Base-by-base conservation (phyloP, 1,139 yeast species). In the Yamadazyma mexicana region DNA sequence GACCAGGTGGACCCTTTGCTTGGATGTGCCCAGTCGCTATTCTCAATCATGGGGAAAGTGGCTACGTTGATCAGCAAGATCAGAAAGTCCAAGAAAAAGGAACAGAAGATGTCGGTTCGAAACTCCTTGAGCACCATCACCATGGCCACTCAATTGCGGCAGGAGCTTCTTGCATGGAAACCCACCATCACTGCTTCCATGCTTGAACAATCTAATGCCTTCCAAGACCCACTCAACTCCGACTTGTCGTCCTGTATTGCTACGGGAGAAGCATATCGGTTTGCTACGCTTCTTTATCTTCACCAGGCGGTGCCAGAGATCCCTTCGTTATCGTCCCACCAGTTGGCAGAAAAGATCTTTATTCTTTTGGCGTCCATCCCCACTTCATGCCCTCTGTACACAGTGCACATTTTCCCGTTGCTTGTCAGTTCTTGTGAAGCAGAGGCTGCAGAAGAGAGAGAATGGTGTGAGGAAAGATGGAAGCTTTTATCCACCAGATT, bases 241-340 rank as follows among this genome's bases (percentile, higher is more conserved):
- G 87, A 81, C 51, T 55, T 79, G 17, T 62, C 81, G 5, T 74
- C 83, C 10, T 78, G 84, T 45, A 66, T 82, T 24, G 78, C 86
- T 2, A 81, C 87, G 0, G 87, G 87, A 1, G 87, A 81, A 52
- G 82, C 87, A 0, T 82, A 81, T 55, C 56, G 85, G 35, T 78
- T 69, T 54, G 73, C 86, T 1, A 69, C 84, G 0, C 56, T 82
- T 32, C 53, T 81, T 17, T 80, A 78, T 51, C 59, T 82, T 29
- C 86, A 81, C 52, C 87, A 81, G 52, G 83, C 86, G 0, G 85
- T 81, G 2, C 87, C 87, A 0, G 86, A 81, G 49, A 71, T 81
- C 17, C 84, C 85, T 4, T 74, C 80, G 5, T 57, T 66, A 28
- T 56, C 77, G 5, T 75, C 84, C 1, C 80, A 74, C 44, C 76